Percentiles rank a stretch among this genome's conserved stretches.
phyloP scores from a whole-genome alignment of 2,329 filamentous ascomycete genomes.

The Curvularia verruculosa region DNA sequence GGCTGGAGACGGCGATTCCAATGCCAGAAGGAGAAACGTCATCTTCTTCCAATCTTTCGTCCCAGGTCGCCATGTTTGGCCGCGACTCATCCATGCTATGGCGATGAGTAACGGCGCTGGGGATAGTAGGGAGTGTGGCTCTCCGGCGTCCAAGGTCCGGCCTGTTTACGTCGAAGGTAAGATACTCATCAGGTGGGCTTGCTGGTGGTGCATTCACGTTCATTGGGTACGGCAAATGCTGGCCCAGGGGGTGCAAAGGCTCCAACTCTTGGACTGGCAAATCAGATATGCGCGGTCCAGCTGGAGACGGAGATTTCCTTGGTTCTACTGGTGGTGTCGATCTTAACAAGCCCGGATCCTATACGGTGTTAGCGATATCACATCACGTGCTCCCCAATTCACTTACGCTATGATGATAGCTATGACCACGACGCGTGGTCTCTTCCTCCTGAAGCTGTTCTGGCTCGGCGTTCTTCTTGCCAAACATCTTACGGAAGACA shows the following conservation, averaged over 20 bases:
- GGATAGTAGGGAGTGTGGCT: conserved; percentile 45
- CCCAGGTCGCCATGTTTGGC: conserved; percentile 33
- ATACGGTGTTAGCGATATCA: conserved; percentile 8
- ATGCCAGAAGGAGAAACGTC: conserved; percentile 39
- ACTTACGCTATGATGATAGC: conserved; percentile 46
- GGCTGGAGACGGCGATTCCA: conserved; percentile 46
- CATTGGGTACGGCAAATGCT: conserved; percentile 50
- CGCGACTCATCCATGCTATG: conserved; percentile 37
- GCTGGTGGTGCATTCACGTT: conserved; percentile 49
- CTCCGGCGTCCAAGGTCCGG: conserved; percentile 37
- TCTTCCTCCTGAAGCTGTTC: conserved; percentile 29
- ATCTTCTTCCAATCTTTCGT: conserved; percentile 38
- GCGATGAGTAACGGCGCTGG: conserved; percentile 32
- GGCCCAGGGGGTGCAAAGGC: conserved; percentile 44
- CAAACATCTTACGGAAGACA: conserved; percentile 50
- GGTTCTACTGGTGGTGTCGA: conserved; percentile 24
- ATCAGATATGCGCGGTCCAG: conserved; percentile 42
- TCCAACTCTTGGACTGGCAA: conserved; percentile 41
- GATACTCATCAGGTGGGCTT: conserved; percentile 45
- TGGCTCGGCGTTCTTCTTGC: conserved; percentile 40
- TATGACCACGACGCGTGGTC: conserved; percentile 33
- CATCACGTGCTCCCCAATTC: not conserved
- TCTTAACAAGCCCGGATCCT: conserved; percentile 42
- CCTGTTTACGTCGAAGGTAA: conserved; percentile 38
- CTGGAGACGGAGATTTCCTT: conserved; percentile 11